Base-by-base conservation (phyloP, 208 protist genomes). In the Crithidia bombi region DNA sequence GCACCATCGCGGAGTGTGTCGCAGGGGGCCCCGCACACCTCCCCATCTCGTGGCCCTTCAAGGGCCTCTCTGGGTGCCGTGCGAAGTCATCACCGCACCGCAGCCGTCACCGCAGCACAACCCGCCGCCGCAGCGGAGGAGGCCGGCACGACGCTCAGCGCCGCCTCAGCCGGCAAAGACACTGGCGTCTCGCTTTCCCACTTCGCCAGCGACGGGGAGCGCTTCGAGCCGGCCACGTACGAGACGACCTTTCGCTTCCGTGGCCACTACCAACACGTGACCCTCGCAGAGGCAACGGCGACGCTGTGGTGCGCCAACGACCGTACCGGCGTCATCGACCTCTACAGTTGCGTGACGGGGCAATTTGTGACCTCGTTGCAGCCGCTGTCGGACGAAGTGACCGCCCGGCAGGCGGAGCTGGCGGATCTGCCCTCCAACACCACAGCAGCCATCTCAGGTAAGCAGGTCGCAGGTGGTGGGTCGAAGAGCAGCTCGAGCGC, bases 331-430 rank as follows among this genome's bases (percentile, higher is more conserved):
- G 52, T 61, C 2, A 71, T 93, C 10, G 88, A 93, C 65, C 61
- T 93, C 7, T 93, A 85, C 69, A 93, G 80, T 73, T 76, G 76
- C 30, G 52, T 91, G 19, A 89, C 88, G 0, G 88, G 88, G 0
- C 55, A 85, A 51, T 67, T 86, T 23, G 75, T 75, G n/a, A 49
- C 75, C 12, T 65, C 79, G n/a, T 54, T 88, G 10, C 76, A 26
- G 0, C 47, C 79, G 6, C 68, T 66, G 21, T 47, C 67, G 12
- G 59, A 54, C 30, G 69, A 58, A 32, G 49, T 76, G 5, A n/a
- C 0, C 2, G 73, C 73, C 15, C 50, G 67, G 4, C 58, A 51
- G 1, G 66, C 25, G 23, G 73, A 73, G 46, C 28, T 69, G n/a
- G 12, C 59, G 15, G 64, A 71, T 35, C 46, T 68, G 46, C 65